Base-by-base conservation (phyloP, 2,329 filamentous ascomycete species). In the Hypoxylon sp. region DNA sequence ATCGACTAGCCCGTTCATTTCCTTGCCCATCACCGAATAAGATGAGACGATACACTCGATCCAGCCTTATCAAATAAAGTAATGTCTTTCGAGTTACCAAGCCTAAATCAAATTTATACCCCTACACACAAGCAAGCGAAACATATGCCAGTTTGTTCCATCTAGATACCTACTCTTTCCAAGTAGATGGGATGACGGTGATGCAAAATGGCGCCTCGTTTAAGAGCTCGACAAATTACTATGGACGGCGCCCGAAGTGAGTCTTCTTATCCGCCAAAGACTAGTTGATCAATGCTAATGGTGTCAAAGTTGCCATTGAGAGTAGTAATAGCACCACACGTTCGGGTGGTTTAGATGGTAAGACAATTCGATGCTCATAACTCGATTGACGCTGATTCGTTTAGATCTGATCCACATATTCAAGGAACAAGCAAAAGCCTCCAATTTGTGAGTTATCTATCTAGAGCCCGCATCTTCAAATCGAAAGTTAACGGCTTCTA, bases 331-430 rank as follows among this genome's bases (percentile, higher is more conserved):
- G 60, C 48, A 38, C 60, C 6, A 58, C 54, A 41, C 62, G 60
- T 34, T 59, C 63, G 38, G 50, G 55, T 25, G 65, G 65, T 21
- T 50, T 67, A 32, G 63, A 67, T 40, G 62, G 65, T 67, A 55
- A 55, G 58, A 13, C 16, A 12, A 37, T 20, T 8, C n/a, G n/a
- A 31, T 45, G 15, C 13, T 32, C 25, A 29, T 23, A 40, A 27
- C 19, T 4, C 21, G 21, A n/a, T n/a, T 12, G 17, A 23, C 37
- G 31, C 35, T 46, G 9, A 52, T 19, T 9, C 37, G 7, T 32
- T 17, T 46, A 68, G 66, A 65, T 50, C 43, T 68, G 32, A 62
- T 63, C 13, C 60, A 67, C 20, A 66, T 67, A 51, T 67, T 68
- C 53, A 67, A 66, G 16, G 60, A 66, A 19, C 61, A 66, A 43